Conservation (phyloP, 176 grass and related monocot species). For the Carex parvula region DNA sequence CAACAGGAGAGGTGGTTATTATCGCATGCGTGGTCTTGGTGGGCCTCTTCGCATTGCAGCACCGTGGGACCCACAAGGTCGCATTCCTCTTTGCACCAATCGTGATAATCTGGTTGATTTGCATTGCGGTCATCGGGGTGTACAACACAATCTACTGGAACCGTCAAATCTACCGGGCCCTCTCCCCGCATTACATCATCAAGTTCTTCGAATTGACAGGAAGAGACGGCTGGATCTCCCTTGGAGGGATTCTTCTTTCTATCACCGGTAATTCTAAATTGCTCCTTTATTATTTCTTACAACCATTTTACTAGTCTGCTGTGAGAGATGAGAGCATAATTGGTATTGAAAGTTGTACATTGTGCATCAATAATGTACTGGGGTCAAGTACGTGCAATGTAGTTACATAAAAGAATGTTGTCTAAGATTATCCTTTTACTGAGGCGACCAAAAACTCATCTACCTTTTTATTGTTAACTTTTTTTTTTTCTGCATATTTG, state of each 20-base stretch:
- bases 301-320: not conserved
- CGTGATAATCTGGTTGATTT: constrained; percentile 76
- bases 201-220: constrained; percentile 77
- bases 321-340: not conserved
- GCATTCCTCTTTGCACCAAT: constrained; percentile 89
- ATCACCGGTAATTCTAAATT: constrained; percentile 61
- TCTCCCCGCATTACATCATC: constrained; percentile 78
- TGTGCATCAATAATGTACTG: too few relatives aligned
- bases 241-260: constrained; percentile 90
- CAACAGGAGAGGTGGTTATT: constrained; percentile 71
- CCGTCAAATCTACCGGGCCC: constrained; percentile 61
- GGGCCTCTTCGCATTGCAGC: constrained; percentile 91
- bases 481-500: constrained; percentile 2
- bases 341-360: too few relatives aligned
- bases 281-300: not conserved
- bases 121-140: constrained; percentile 65
- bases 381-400: too few relatives aligned
- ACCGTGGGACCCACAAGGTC: constrained; percentile 87
- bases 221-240: constrained; percentile 92
- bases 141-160: constrained; percentile 92
- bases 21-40: constrained; percentile 92
- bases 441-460: not conserved
- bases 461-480: not conserved
- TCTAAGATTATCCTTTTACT: not conserved
- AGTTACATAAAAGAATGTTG: too few relatives aligned